Conservation (phyloP, 805 yeast genomes). For the Candida boidinii region DNA sequence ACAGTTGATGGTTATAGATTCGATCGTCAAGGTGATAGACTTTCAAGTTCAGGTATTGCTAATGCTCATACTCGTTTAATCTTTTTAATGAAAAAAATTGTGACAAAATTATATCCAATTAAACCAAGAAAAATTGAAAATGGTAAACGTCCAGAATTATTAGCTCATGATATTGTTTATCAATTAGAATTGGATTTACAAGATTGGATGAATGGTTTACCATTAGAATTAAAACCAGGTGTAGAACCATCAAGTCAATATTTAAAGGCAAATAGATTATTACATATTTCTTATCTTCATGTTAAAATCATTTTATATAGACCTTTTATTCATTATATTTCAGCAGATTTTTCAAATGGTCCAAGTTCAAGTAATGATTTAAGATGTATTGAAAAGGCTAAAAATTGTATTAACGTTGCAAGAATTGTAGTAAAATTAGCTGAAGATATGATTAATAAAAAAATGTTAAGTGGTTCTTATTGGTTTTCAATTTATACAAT, state of each 20-base stretch:
- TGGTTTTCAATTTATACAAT: conserved; percentile 90
- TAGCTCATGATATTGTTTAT: conserved; percentile 36
- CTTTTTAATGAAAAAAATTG: conserved; percentile 61
- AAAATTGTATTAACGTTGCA: conserved; percentile 79
- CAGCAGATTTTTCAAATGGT: conserved; percentile 36
- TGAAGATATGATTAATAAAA: conserved; percentile 65
- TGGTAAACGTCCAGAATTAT: conserved; percentile 23
- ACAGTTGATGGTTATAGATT: conserved; percentile 50
- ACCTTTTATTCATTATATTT: conserved; percentile 80
- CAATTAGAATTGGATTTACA: conserved; percentile 61
- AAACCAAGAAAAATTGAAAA: conserved; percentile 30
- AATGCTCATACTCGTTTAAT: conserved; percentile 77
- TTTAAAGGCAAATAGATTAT: conserved; percentile 63
- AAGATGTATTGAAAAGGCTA: conserved; percentile 62
- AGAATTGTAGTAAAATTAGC: conserved; percentile 75
- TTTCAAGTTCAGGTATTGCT: conserved; percentile 72
- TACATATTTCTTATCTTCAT: conserved; percentile 65
- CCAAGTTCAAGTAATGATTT: conserved; percentile 33
- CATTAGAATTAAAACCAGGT: conserved; percentile 64
- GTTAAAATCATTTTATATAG: conserved; percentile 76
- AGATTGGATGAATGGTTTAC: conserved; percentile 64
- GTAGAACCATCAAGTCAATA: conserved; percentile 59
- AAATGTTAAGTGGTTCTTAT: conserved; percentile 73
- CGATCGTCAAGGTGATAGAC: conserved; percentile 35
- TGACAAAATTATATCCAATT: conserved; percentile 68